Evolutionary conservation across 2,329 filamentous ascomycete genomes (phyloP), one percentile per base, ranked within the genome.

Genomic region (Botrytis cinerea): DNA sequence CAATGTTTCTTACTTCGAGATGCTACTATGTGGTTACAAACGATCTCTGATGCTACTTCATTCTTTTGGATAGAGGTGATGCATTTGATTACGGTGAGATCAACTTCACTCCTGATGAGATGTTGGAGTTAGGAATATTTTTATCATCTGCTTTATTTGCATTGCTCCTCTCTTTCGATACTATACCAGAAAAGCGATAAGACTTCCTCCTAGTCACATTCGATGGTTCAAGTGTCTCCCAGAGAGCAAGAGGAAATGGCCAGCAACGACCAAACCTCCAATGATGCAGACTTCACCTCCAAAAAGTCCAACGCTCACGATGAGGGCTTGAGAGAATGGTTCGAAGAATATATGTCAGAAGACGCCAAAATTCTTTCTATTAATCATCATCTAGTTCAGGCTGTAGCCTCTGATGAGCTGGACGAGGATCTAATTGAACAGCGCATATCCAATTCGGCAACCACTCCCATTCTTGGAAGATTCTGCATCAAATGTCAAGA

Each of bases 21-120:
- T n/a, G 0, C 25, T n/a, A 2, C 4, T 54, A n/a, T 16, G n/a
- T n/a, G 5, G 5, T 0, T 54, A 1, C 14, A 16, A 3, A 7
- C 25, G 0, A 54, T 54, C 5, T 54, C 0, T 14, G 1, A 14
- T 54, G 12, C 25, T 1, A 0, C 25, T n/a, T n/a, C 14, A 8
- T n/a, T 28, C 25, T 16, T n/a, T 54, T 1, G 25, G 1, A 28
- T 16, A n/a, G 48, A 5, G 48, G 25, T 3, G 0, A 7, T 7
- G 46, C 22, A 14, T 51, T 51, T 2, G 9, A 12, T 51, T 9
- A 14, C 46, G 9, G 10, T 12, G 4, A 5, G 2, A 14, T 6
- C 12, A 12, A 22, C 22, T 51, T 14, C 1, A 6, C 22, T 12
- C 4, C 46, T 2, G 22, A 25, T 51, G 9, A 25, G 0, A 51